Evolutionary conservation across 2,329 filamentous ascomycete species (phyloP).

Genomic region (Tolypocladium endophyticum): DNA sequence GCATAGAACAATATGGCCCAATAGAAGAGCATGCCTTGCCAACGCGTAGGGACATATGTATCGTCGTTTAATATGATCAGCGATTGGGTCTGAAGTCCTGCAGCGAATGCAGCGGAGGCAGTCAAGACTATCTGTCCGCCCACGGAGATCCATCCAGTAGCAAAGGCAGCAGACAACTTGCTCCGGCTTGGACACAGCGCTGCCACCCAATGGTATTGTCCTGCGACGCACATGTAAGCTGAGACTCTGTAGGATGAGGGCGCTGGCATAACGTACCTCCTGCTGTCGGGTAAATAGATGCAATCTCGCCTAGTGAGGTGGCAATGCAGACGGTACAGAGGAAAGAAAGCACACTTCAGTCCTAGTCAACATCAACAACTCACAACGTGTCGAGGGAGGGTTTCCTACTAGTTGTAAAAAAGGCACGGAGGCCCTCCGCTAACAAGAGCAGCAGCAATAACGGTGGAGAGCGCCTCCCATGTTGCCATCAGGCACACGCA

Average conservation of each 20-base stretch:
- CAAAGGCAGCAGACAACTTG: slow-evolving; percentile 5
- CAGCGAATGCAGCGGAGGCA: slow-evolving; percentile 35
- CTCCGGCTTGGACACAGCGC: slow-evolving; percentile 14
- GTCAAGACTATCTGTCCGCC: slow-evolving; percentile 34
- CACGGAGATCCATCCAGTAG: slow-evolving; percentile 32
- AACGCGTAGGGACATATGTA: slow-evolving; percentile 27
- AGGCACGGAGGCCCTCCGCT: slow-evolving; percentile 35
- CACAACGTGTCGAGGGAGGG: neutral
- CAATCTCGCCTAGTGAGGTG: slow-evolving; percentile 27
- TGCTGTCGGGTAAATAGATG: slow-evolving; percentile 24
- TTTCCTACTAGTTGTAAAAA: slow-evolving; percentile 30
- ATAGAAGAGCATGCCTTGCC: slow-evolving; percentile 36
- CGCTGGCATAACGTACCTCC: slow-evolving; percentile 10
- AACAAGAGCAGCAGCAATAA: slow-evolving; percentile 30
- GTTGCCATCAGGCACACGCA: slow-evolving; percentile 39
- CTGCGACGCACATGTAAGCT: slow-evolving; percentile 8
- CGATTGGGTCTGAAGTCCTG: slow-evolving; percentile 30
- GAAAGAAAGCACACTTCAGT: slow-evolving; percentile 28
- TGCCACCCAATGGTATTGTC: slow-evolving; percentile 36
- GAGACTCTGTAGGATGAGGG: neutral
- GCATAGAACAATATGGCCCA: slow-evolving; percentile 30
- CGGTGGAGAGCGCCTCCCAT: slow-evolving; percentile 37
- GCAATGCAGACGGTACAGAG: slow-evolving; percentile 27
- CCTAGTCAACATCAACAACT: neutral
- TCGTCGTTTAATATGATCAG: slow-evolving; percentile 31